Evolutionary conservation across 371 early-diverging fungal species (phyloP).

Genomic region (Mucor plumbeus): DNA sequence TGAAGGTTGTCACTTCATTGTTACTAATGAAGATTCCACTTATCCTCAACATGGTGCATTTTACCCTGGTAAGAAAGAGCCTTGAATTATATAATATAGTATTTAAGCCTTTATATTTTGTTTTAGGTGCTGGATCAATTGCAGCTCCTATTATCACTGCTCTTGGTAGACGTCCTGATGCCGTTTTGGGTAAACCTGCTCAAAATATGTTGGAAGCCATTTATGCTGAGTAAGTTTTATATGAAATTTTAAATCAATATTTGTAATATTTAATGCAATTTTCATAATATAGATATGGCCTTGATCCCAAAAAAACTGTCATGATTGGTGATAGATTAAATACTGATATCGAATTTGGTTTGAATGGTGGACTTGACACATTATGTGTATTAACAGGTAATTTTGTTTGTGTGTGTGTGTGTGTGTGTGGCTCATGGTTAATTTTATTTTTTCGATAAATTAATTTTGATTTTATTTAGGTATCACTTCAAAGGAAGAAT

Average conservation of each 20-base stretch:
- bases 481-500: conserved; percentile 56
- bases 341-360: conserved; percentile 96
- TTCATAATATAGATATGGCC: conserved; percentile 57
- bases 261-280: no score
- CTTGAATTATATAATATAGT: neutral
- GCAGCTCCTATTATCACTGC: conserved; percentile 76
- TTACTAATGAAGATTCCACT: conserved; percentile 94
- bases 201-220: conserved; percentile 92
- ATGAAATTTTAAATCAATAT: neutral
- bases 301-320: conserved; percentile 82
- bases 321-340: conserved; percentile 98
- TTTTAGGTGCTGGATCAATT: conserved; percentile 83
- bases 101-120: neutral
- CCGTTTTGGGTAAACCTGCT: conserved; percentile 93
- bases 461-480: conserved; percentile 30
- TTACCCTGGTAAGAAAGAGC: conserved; percentile 69
- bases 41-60: conserved; percentile 80
- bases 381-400: conserved; percentile 92
- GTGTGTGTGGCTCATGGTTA: conserved; percentile 6
- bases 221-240: conserved; percentile 60
- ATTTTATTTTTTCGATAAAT: neutral
- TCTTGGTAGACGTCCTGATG: conserved; percentile 74
- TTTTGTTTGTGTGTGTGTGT: neutral
- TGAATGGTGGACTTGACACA: conserved; percentile 83
- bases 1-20: conserved; percentile 79